phyloP scores from a whole-genome alignment of 1,284 basidiomycete genomes.

The Sanghuangporus weigelae region DNA sequence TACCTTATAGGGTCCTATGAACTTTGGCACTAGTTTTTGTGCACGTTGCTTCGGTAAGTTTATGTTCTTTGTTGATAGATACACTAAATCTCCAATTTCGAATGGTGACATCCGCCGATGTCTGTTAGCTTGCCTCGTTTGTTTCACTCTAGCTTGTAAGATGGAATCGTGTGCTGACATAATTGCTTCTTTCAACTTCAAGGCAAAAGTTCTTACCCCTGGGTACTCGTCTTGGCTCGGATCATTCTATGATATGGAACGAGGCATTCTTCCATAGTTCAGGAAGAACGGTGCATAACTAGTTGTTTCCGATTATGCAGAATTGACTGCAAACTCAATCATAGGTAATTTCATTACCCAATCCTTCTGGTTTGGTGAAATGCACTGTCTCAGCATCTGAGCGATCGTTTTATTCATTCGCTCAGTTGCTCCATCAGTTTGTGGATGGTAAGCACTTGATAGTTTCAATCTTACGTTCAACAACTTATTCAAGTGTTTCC shows the following conservation, averaged over 20 bases:
- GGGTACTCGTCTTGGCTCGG: background rate
- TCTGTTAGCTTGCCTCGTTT: background rate
- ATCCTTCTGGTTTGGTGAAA: background rate
- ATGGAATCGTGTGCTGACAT: background rate
- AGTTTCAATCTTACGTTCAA: background rate
- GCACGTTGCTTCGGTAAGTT: background rate
- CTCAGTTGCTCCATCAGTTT: background rate
- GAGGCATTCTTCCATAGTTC: background rate
- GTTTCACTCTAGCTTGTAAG: background rate
- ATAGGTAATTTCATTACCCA: background rate
- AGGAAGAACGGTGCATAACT: background rate
- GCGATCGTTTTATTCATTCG: background rate
- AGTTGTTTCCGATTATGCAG: background rate
- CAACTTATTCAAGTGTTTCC: background rate
- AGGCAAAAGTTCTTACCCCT: background rate
- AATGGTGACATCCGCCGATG: background rate
- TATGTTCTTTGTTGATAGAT: background rate
- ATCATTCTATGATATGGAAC: background rate
- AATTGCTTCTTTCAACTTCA: background rate
- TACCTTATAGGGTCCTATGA: background rate
- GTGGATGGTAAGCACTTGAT: background rate
- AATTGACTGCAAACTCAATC: background rate
- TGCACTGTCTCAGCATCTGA: background rate
- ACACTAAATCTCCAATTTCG: background rate
- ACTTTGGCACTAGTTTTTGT: background rate